Percentiles rank a stretch among this genome's conserved stretches.
Evolutionary conservation across 2,329 filamentous ascomycete genomes (phyloP).

Genomic region (Fusarium abutilonis): DNA sequence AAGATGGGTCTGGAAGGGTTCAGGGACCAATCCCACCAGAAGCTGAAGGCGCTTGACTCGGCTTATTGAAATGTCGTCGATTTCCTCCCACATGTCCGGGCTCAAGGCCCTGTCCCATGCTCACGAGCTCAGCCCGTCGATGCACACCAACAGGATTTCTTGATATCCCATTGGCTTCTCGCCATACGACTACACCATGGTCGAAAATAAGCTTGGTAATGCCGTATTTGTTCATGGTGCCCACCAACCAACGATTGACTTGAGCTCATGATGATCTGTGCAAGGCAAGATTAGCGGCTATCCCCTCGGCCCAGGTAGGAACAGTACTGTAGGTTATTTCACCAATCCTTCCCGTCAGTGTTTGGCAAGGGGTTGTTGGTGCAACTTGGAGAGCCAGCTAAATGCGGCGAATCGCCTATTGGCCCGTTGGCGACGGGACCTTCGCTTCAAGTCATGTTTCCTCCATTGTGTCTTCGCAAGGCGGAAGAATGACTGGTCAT

Average conservation of each 20-base stretch:
- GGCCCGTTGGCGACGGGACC: constrained; percentile 30
- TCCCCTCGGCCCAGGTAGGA: background rate
- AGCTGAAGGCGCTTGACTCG: constrained; percentile 43
- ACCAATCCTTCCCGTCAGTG: constrained; percentile 24
- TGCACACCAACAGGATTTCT: constrained; percentile 35
- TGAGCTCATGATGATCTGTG: constrained; percentile 26
- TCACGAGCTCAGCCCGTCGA: constrained; percentile 35
- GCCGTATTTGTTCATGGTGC: constrained; percentile 19
- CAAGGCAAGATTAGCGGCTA: constrained; percentile 28
- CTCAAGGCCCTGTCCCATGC: constrained; percentile 30
- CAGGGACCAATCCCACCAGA: constrained; percentile 40
- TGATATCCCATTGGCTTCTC: constrained; percentile 34
- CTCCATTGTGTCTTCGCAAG: constrained; percentile 3
- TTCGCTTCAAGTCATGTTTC: constrained; percentile 17
- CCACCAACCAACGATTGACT: constrained; percentile 10
- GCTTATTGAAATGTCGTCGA: constrained; percentile 34
- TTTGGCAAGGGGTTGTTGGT: constrained; percentile 30
- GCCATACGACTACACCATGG: constrained; percentile 25
- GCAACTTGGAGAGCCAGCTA: constrained; percentile 27
- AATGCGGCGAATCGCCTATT: constrained; percentile 26
- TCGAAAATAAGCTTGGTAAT: background rate
- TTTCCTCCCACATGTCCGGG: constrained; percentile 34
- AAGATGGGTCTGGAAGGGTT: constrained; percentile 33
- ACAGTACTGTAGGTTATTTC: background rate
- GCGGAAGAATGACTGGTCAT: constrained; percentile 31